phyloP scores from a whole-genome alignment of 148 eudicot genomes.

The Chenopodium album region DNA sequence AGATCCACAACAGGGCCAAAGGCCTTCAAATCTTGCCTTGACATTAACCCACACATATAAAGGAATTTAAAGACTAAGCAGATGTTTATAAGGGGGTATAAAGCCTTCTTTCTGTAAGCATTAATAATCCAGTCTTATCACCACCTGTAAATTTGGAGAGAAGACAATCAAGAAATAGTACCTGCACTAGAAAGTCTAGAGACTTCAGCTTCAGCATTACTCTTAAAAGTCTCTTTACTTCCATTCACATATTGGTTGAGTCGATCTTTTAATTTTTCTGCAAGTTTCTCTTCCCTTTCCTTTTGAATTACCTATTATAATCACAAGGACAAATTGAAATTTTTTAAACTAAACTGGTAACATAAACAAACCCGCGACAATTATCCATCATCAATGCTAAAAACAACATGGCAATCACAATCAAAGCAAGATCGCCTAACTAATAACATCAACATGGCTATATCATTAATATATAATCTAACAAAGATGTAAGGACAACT shows the following conservation, averaged over 20 bases:
- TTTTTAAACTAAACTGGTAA: neutral
- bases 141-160: neutral
- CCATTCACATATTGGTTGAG: conserved; percentile 84
- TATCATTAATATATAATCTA: too few species aligned
- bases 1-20: neutral
- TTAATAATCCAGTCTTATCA: neutral
- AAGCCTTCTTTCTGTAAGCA: neutral
- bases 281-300: conserved; percentile 95
- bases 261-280: conserved; percentile 61
- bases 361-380: too few species aligned
- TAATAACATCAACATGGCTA: too few species aligned
- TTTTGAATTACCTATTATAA: conserved; percentile 68
- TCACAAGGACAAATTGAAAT: conserved; percentile 12
- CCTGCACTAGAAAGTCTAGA: conserved; percentile 92
- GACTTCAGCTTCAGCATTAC: conserved; percentile 83
- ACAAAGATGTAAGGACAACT: too few species aligned
- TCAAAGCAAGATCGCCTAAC: neutral
- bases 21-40: neutral
- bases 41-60: neutral
- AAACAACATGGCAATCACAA: neutral
- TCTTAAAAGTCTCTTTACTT: conserved; percentile 68
- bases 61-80: conserved; percentile 1
- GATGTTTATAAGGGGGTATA: neutral
- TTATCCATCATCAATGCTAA: too few species aligned
- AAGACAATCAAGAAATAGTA: conserved; percentile 20